Evolutionary conservation across 331 rosid species (phyloP).

Genomic region (Spiraea crenata): DNA sequence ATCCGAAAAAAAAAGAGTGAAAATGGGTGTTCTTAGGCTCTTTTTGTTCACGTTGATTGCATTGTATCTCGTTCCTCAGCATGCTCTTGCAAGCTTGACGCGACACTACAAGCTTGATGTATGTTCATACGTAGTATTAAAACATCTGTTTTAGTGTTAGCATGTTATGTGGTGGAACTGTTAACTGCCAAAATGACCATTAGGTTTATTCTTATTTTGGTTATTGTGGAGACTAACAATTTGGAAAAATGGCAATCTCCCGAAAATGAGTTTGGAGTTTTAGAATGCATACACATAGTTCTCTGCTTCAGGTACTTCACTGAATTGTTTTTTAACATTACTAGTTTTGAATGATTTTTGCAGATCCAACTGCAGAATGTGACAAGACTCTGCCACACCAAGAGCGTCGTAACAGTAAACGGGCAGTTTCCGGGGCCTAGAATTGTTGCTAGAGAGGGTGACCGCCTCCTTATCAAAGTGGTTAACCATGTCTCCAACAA

Average conservation of each 20-base stretch:
- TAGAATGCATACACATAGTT: background rate
- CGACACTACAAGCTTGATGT: slow-evolving; percentile 39
- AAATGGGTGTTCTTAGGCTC: slow-evolving; percentile 26
- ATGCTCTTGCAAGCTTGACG: slow-evolving; percentile 28
- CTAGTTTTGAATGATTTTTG: background rate
- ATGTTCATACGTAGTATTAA: background rate
- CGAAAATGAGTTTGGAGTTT: background rate
- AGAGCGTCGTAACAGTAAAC: slow-evolving; percentile 35
- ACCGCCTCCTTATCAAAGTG: slow-evolving; percentile 27
- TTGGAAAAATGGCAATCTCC: too few species aligned
- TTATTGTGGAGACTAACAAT: too few species aligned
- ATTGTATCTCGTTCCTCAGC: slow-evolving; percentile 7
- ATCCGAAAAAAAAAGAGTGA: background rate
- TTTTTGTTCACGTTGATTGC: slow-evolving; percentile 12
- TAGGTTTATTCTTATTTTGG: too few species aligned
- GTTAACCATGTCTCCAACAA: slow-evolving; percentile 29
- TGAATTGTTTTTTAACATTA: background rate
- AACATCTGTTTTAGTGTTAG: background rate
- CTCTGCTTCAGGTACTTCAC: background rate
- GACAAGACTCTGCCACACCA: slow-evolving; percentile 35
- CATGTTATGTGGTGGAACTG: background rate
- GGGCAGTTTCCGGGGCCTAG: slow-evolving; percentile 39
- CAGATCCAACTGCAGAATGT: slow-evolving; percentile 27
- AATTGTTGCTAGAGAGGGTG: slow-evolving; percentile 36
- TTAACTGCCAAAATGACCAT: background rate